Evolutionary conservation across 805 yeast genomes (phyloP).

Genomic region (Candida ficus): DNA sequence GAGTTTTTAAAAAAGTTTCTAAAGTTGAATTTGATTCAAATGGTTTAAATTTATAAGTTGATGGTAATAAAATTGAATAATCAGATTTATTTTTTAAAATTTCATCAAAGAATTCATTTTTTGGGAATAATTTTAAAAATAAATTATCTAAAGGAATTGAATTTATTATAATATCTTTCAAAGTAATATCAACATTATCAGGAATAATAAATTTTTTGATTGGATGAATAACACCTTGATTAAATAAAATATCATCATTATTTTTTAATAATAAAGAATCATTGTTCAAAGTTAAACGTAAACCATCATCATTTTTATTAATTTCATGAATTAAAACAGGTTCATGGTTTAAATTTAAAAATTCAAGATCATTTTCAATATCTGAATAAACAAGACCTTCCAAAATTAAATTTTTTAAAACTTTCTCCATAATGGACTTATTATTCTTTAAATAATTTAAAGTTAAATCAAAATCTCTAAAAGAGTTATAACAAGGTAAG

Average conservation of each 20-base stretch:
- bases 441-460: conserved; percentile 53
- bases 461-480: conserved; percentile 60
- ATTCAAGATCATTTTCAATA: conserved; percentile 28
- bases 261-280: conserved; percentile 23
- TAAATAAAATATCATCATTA: conserved; percentile 65
- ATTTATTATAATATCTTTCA: conserved; percentile 50
- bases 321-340: conserved; percentile 16
- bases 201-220: conserved; percentile 56
- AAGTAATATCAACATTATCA: conserved; percentile 42
- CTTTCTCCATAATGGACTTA: conserved; percentile 40
- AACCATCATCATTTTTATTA: conserved; percentile 8
- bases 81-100: conserved; percentile 35
- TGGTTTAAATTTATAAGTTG: conserved; percentile 47
- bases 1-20: conserved; percentile 56
- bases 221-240: conserved; percentile 82
- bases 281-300: conserved; percentile 20
- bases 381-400: conserved; percentile 67
- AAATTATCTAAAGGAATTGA: conserved; percentile 37
- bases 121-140: conserved; percentile 42
- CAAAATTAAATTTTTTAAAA: conserved; percentile 56
- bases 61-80: conserved; percentile 71
- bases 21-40: conserved; percentile 35
- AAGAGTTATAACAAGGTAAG: conserved; percentile 71
- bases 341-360: conserved; percentile 29
- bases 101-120: conserved; percentile 37